A percentile compares a stretch with the other conserved stretches of the same genome.
These are phyloP conservation scores for Trichosporon ovoides DNA, from an alignment of 1,284 basidiomycete species.

Conservation along the genomic window DNA sequence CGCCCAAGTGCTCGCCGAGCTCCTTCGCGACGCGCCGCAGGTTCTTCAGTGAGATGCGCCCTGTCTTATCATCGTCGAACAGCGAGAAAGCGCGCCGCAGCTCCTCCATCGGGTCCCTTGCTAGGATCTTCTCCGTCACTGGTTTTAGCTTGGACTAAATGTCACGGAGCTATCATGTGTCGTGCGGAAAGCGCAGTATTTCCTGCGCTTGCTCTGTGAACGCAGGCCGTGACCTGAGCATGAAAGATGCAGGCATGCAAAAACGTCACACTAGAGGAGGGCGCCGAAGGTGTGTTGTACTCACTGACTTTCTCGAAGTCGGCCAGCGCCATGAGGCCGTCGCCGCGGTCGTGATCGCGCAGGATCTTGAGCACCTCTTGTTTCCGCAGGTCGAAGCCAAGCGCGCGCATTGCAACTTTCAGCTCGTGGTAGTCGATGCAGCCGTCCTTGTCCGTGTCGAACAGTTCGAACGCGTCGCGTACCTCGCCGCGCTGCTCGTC, in stretches of 20 bases:
- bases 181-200: neutral
- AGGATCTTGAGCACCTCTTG: constrained; percentile 94
- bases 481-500: constrained; percentile 98
- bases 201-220: neutral
- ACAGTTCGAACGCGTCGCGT: constrained; percentile 97
- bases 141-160: constrained; percentile 5
- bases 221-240: too few relatives aligned
- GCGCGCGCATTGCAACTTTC: constrained; percentile 95
- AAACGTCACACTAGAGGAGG: neutral
- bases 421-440: constrained; percentile 95
- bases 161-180: too few relatives aligned
- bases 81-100: constrained; percentile 91
- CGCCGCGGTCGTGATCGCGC: constrained; percentile 85
- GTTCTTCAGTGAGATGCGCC: constrained; percentile 88
- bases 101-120: constrained; percentile 93
- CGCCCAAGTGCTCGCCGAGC: constrained; percentile 89
- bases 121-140: constrained; percentile 93
- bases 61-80: constrained; percentile 93
- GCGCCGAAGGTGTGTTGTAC: constrained; percentile 47
- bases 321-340: constrained; percentile 89
- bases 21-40: constrained; percentile 93
- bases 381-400: constrained; percentile 98
- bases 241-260: too few relatives aligned
- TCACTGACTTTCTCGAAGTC: constrained; percentile 93
- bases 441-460: constrained; percentile 99